Conservation (phyloP, 805 yeast genomes). For the Yamadazyma takamatsuzukensis region DNA sequence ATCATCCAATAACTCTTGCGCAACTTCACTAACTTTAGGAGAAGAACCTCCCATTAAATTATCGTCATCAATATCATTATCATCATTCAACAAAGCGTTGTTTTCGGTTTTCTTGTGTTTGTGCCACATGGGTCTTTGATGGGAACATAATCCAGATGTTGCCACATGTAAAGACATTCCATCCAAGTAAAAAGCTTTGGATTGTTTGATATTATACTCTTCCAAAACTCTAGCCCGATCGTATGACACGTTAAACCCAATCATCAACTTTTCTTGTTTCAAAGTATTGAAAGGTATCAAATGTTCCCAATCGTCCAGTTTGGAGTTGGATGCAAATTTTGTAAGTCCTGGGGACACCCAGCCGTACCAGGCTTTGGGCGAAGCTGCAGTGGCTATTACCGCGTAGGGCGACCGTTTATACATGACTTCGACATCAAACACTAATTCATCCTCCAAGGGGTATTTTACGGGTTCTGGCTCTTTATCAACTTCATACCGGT, state of each 20-base stretch:
- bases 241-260: constrained; percentile 89
- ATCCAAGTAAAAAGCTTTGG: constrained; percentile 80
- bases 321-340: constrained; percentile 40
- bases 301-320: constrained; percentile 46
- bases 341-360: constrained; percentile 91
- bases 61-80: constrained; percentile 14
- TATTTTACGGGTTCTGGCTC: constrained; percentile 55
- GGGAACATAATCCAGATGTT: constrained; percentile 85
- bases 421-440: constrained; percentile 86
- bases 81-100: constrained; percentile 12
- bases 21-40: constrained; percentile 13
- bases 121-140: constrained; percentile 79
- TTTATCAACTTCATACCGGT: constrained; percentile 56
- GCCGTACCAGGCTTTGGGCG: constrained; percentile 80
- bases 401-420: constrained; percentile 75
- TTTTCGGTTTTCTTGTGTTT: constrained; percentile 45
- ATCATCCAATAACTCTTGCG: constrained; percentile 45
- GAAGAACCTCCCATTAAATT: neutral
- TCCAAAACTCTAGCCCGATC: constrained; percentile 85
- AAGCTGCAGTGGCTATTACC: constrained; percentile 74
- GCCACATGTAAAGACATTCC: constrained; percentile 94
- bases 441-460: constrained; percentile 71
- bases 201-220: constrained; percentile 65
- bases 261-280: constrained; percentile 47
- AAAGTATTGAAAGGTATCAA: constrained; percentile 70